Evolutionary conservation across 108 stramenopile species (phyloP).

Genomic region (Epithemia pelagica): DNA sequence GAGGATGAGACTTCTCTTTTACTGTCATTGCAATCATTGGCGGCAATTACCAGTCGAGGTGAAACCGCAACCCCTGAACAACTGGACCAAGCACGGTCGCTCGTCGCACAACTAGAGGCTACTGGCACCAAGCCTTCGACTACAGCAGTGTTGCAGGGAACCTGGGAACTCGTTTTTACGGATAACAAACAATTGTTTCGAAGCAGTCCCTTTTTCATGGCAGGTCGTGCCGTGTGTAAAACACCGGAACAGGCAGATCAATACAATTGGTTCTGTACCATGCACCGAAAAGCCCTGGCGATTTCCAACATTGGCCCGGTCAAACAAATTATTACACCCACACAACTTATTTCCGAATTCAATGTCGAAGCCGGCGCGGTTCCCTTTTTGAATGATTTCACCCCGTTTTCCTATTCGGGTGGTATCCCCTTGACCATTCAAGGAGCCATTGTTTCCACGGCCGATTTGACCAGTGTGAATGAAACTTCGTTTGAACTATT

Average conservation of each 20-base stretch:
- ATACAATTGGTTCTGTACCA: slow-evolving; percentile 87
- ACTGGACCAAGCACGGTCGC: slow-evolving; percentile 30
- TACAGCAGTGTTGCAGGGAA: slow-evolving; percentile 31
- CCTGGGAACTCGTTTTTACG: slow-evolving; percentile 77
- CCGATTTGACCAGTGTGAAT: slow-evolving; percentile 36
- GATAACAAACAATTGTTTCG: slow-evolving; percentile 69
- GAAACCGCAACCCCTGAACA: slow-evolving; percentile 47
- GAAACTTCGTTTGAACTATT: slow-evolving; percentile 14
- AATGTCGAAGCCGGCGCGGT: slow-evolving; percentile 75
- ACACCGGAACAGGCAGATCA: slow-evolving; percentile 53
- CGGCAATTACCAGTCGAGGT: slow-evolving; percentile 63
- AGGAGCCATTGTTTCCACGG: slow-evolving; percentile 76
- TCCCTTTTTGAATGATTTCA: slow-evolving; percentile 64
- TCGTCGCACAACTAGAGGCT: slow-evolving; percentile 39
- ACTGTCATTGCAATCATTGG: slow-evolving; percentile 20
- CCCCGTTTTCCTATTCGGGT: slow-evolving; percentile 57
- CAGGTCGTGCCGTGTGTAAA: slow-evolving; percentile 70
- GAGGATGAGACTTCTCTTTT: too few species aligned
- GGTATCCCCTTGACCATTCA: slow-evolving; percentile 72
- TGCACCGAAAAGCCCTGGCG: slow-evolving; percentile 77
- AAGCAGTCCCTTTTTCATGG: slow-evolving; percentile 83
- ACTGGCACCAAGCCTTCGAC: slow-evolving; percentile 17
- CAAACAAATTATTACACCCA: slow-evolving; percentile 55
- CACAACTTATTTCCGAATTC: slow-evolving; percentile 62
- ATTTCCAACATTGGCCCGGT: slow-evolving; percentile 72